Conservation (phyloP, 148 eudicot genomes). For the Rhododendron molle region DNA sequence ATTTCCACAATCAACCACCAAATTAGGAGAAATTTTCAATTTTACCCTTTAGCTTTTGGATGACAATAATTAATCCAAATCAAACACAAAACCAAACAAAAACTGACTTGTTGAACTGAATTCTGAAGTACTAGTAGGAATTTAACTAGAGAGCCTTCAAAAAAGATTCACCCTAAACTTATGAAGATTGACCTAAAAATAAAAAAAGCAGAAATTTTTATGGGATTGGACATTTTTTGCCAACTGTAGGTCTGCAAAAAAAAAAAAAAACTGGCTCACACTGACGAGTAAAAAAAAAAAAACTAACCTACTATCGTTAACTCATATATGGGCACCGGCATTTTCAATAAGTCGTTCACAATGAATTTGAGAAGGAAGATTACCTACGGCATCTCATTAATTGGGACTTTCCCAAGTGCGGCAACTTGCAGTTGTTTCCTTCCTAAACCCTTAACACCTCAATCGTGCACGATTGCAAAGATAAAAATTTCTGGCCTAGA, state of each 20-base stretch:
- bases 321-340: not conserved
- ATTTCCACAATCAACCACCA: not conserved
- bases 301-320: not conserved
- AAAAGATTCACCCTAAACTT: not conserved
- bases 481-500: not conserved
- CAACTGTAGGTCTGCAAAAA: not conserved
- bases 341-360: not conserved
- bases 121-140: not conserved
- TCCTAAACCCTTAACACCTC: not conserved
- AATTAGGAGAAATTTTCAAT: not conserved
- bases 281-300: not conserved
- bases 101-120: not conserved
- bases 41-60: not conserved
- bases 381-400: not conserved
- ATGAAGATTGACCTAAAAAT: not conserved
- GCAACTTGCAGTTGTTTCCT: not conserved
- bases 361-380: not conserved
- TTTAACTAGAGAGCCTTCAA: not conserved
- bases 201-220: not conserved
- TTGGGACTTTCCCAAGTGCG: not conserved
- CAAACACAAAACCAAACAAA: not conserved
- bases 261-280: not conserved
- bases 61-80: not conserved
- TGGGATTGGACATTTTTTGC: not conserved
- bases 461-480: not conserved